Evolutionary conservation across 768 basidiomycete species (phyloP).

Genomic region (Calocera cornea): DNA sequence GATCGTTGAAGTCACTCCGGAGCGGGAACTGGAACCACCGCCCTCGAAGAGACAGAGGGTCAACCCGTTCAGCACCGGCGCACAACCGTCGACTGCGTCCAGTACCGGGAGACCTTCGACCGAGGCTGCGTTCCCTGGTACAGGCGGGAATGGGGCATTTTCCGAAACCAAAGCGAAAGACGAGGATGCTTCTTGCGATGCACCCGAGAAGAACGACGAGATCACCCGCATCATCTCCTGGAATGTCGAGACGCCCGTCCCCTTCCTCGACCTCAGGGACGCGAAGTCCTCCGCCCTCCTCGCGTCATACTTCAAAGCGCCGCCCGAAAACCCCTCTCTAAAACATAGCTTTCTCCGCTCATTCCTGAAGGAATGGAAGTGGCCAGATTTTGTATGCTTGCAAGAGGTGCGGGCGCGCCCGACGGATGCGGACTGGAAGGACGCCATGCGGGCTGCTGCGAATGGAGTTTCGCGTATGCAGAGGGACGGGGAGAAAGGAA

Average conservation of each 20-base stretch:
- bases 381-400: constrained; percentile 11
- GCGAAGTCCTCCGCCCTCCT: not conserved
- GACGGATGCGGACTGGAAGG: constrained; percentile 8
- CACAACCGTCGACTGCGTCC: not conserved
- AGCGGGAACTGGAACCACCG: not conserved
- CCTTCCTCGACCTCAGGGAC: not conserved
- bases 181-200: not conserved
- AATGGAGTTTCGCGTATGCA: not conserved
- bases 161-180: not conserved
- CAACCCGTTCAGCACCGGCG: not conserved
- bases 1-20: not conserved
- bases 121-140: too few relatives aligned
- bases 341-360: not conserved
- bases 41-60: not conserved
- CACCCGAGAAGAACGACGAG: not conserved
- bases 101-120: not conserved
- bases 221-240: constrained; percentile 10
- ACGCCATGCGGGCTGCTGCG: constrained; percentile 1
- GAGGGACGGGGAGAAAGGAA: not conserved
- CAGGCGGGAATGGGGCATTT: too few relatives aligned
- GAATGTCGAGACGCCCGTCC: constrained; percentile 13
- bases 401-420: constrained; percentile 11
- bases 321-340: not conserved
- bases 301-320: not conserved
- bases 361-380: constrained; percentile 7